Base-by-base conservation (phyloP, 164 flowering plant species). In the Tetrastigma voinierianum region DNA sequence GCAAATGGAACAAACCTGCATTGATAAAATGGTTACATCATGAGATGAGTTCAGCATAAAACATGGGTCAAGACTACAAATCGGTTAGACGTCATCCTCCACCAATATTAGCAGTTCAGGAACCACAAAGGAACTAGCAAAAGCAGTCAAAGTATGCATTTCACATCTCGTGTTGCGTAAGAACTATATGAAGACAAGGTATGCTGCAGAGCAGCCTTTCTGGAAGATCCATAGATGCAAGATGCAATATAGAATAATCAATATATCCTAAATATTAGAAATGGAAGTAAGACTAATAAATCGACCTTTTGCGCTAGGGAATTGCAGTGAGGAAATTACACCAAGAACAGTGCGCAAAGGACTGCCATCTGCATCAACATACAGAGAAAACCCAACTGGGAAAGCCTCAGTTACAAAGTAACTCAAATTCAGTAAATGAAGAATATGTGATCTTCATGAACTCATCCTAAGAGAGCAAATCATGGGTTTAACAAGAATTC, bases 1-100 rank as follows among this genome's bases (percentile, higher is more conserved):
- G 76, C 97, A 92, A 74, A 92, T 72, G 53, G 97, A 90, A 73
- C 97, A 92, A 53, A 84, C 82, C 97, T 92, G 90, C 81, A 83
- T 75, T 67, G 24, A 62, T 48, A 56, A 68, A 13, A n/a, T 5
- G 18, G 46, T 18, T 45, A 45, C 5, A 54, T 54, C 17, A 68
- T 64, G 10, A 64, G 59, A 65, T 32, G n/a, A 49, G 2, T 10
- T 23, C 11, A 24, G 10, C 43, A 52, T n/a, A n/a, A 45, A 62
- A 24, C 49, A 46, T 58, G 24, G 32, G 45, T 53, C 47, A 46
- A 69, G 2, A 51, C 61, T 56, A 48, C 63, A 40, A 53, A 24
- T 15, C 23, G 44, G 59, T 51, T n/a, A 24, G 15, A 49, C 24
- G 53, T 51, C 57, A 62, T 49, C 52, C 15, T 49, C 2, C 52